phyloP scores from a whole-genome alignment of 2,329 filamentous ascomycete species.

The Epichloe glyceriae region DNA sequence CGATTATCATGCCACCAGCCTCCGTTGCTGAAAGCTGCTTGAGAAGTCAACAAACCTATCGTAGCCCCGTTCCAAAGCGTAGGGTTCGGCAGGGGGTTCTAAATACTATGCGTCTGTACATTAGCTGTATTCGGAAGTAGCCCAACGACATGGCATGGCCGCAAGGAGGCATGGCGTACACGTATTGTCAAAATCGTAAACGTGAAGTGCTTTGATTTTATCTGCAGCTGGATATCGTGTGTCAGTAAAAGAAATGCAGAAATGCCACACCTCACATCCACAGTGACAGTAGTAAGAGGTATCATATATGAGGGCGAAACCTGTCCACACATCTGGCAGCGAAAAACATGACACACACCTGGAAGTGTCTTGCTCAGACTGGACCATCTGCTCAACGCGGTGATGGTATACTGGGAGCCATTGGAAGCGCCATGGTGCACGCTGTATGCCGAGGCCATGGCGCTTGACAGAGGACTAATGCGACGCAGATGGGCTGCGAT shows the following conservation, averaged over 20 bases:
- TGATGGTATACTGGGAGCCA: conserved; percentile 42
- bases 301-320: neutral
- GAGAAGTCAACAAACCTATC: conserved; percentile 61
- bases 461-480: conserved; percentile 14
- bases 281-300: too few relatives aligned
- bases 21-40: conserved; percentile 66
- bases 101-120: conserved; percentile 51
- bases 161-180: conserved; percentile 34
- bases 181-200: conserved; percentile 98
- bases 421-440: conserved; percentile 22
- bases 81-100: conserved; percentile 80
- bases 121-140: neutral
- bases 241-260: neutral
- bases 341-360: conserved; percentile 26
- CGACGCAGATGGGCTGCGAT: conserved; percentile 13
- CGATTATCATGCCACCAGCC: conserved; percentile 95
- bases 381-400: conserved; percentile 74
- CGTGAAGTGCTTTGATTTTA: conserved; percentile 66
- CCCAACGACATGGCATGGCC: neutral
- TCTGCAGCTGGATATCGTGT: conserved; percentile 34
- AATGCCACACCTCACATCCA: too few relatives aligned
- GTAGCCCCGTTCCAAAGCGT: conserved; percentile 74
- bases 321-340: neutral
- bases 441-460: conserved; percentile 28
- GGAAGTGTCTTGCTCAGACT: conserved; percentile 61